Percentiles rank a stretch among this genome's conserved stretches.
These are phyloP conservation scores for Venturia asperata DNA, from an alignment of 2,329 filamentous ascomycete genomes.

Conservation along the genomic window DNA sequence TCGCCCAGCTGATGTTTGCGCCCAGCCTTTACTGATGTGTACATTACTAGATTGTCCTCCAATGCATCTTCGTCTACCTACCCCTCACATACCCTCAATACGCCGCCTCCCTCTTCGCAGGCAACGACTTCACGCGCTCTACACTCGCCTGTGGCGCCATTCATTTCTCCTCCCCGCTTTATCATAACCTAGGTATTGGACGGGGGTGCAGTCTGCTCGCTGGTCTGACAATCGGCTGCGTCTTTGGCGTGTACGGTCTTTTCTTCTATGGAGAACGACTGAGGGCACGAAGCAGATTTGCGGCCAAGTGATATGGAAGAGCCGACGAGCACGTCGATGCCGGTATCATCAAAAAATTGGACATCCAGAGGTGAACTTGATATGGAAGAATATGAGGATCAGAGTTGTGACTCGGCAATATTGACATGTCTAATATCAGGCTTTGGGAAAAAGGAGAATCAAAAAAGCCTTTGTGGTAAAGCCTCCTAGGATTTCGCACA, in stretches of 20 bases:
- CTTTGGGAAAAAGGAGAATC: background rate
- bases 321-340: background rate
- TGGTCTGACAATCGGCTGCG: constrained; percentile 33
- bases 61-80: constrained; percentile 55
- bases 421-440: background rate
- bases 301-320: constrained; percentile 30
- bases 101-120: constrained; percentile 21
- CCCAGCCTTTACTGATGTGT: no score
- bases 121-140: constrained; percentile 25
- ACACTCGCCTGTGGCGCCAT: constrained; percentile 54
- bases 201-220: constrained; percentile 52
- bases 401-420: background rate
- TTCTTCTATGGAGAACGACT: constrained; percentile 51
- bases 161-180: constrained; percentile 55
- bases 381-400: background rate
- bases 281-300: constrained; percentile 52
- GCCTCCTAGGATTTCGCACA: no score
- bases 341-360: background rate
- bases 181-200: constrained; percentile 52
- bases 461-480: no score
- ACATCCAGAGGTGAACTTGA: background rate
- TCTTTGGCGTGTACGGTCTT: constrained; percentile 53
- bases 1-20: no score
- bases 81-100: constrained; percentile 51
- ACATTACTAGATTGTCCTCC: constrained; percentile 40